A percentile compares a stretch with the other conserved stretches of the same genome.
Evolutionary conservation across 371 early-diverging fungal genomes (phyloP).

Genomic region (Umbelopsis sp.): DNA sequence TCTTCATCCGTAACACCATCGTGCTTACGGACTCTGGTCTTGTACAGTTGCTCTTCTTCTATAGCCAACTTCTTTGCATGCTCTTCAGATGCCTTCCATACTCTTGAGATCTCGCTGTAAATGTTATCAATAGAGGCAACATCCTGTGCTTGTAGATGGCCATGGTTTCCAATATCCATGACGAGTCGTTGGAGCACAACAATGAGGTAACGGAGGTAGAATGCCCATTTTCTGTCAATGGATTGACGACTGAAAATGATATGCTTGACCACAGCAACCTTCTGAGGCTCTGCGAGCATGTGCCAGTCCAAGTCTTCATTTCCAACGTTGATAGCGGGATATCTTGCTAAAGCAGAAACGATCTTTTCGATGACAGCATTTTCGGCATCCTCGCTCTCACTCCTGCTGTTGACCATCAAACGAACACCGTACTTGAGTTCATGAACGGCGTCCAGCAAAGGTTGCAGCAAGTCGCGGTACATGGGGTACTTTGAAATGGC

Average conservation of each 20-base stretch:
- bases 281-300: constrained; percentile 48
- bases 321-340: constrained; percentile 43
- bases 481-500: constrained; percentile 59
- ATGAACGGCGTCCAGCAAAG: constrained; percentile 69
- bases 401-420: constrained; percentile 45
- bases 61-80: constrained; percentile 66
- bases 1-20: constrained; percentile 74
- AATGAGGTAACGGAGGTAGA: constrained; percentile 67
- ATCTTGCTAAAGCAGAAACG: constrained; percentile 41
- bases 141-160: constrained; percentile 53
- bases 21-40: constrained; percentile 68
- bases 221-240: constrained; percentile 58
- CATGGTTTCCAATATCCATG: constrained; percentile 56
- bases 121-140: constrained; percentile 58
- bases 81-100: constrained; percentile 75
- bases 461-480: constrained; percentile 82
- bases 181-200: constrained; percentile 62
- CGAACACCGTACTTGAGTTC: constrained; percentile 83
- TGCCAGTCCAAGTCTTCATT: constrained; percentile 46
- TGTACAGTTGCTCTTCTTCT: constrained; percentile 79
- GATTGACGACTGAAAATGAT: constrained; percentile 58
- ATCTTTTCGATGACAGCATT: constrained; percentile 48
- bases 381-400: constrained; percentile 39
- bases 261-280: constrained; percentile 46
- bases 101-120: constrained; percentile 66